Percentiles rank a stretch among this genome's conserved stretches.
These are phyloP conservation scores for Ceratocystis smalleyi DNA, from an alignment of 2,329 filamentous ascomycete species.

Conservation along the genomic window DNA sequence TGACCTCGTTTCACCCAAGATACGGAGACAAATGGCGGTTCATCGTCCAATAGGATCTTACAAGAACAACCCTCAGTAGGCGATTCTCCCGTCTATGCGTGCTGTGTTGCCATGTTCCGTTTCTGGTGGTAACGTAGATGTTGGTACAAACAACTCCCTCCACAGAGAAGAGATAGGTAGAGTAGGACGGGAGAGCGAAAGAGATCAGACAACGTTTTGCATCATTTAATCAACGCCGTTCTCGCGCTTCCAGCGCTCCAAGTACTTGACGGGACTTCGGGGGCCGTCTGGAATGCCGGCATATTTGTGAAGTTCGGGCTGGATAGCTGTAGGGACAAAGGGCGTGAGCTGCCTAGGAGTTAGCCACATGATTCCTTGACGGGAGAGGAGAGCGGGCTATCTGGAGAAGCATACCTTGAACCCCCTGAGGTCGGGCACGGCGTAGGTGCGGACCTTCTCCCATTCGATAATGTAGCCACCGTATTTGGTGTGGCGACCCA, in stretches of 20 bases:
- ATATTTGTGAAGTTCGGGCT: slow-evolving; percentile 38
- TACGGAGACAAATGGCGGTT: not conserved
- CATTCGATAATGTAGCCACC: slow-evolving; percentile 77
- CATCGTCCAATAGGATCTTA: not conserved
- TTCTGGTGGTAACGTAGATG: slow-evolving; percentile 3
- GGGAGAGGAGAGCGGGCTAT: too few relatives aligned
- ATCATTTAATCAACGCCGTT: slow-evolving; percentile 42
- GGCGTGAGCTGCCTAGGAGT: slow-evolving; percentile 50
- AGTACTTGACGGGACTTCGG: slow-evolving; percentile 44
- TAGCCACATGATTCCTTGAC: not conserved
- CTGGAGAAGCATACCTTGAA: slow-evolving; percentile 47
- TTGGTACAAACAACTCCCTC: not conserved
- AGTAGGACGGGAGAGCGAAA: not conserved
- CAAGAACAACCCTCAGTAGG: not conserved
- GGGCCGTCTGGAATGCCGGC: slow-evolving; percentile 38
- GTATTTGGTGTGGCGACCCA: slow-evolving; percentile 70
- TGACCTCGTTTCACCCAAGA: not conserved
- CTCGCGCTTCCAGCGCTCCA: slow-evolving; percentile 51
- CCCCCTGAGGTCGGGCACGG: slow-evolving; percentile 53
- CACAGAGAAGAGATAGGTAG: not conserved
- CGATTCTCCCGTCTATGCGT: not conserved
- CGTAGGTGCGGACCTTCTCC: slow-evolving; percentile 79
- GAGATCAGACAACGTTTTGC: not conserved
- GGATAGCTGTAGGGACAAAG: slow-evolving; percentile 52
- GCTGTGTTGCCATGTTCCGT: not conserved